Percentiles rank a stretch among this genome's conserved stretches.
Evolutionary conservation across 1,139 yeast species (phyloP).

Genomic region (Ashbya aceris): DNA sequence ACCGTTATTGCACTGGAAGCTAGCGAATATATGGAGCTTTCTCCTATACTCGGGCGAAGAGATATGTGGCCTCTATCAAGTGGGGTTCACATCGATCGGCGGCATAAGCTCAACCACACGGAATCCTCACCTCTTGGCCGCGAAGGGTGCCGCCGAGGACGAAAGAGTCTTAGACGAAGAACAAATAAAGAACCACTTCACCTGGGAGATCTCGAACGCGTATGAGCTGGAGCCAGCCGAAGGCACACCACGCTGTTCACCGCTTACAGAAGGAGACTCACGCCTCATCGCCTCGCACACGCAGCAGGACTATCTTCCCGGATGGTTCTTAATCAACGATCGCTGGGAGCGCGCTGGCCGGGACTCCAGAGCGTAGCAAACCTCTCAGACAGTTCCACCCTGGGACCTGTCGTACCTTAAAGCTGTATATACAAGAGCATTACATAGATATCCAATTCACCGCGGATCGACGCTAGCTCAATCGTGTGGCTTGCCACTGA

Average conservation of each 20-base stretch:
- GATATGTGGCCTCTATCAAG: slow-evolving; percentile 25
- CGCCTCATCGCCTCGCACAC: slow-evolving; percentile 4
- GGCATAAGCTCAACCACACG: slow-evolving; percentile 24
- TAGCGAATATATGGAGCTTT: slow-evolving; percentile 29
- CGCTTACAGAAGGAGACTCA: slow-evolving; percentile 9
- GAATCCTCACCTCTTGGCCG: slow-evolving; percentile 20
- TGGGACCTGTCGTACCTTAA: neutral
- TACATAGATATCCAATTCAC: neutral
- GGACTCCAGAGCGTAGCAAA: neutral
- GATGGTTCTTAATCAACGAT: slow-evolving; percentile 29
- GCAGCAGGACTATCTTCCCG: slow-evolving; percentile 21
- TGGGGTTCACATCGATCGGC: slow-evolving; percentile 30
- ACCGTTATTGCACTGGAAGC: slow-evolving; percentile 29
- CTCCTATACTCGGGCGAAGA: slow-evolving; percentile 28
- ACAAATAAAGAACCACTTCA: slow-evolving; percentile 11
- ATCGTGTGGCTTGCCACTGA: slow-evolving; percentile 68
- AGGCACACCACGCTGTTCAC: slow-evolving; percentile 7
- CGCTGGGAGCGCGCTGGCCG: slow-evolving; percentile 27
- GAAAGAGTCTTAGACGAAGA: neutral
- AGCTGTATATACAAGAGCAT: slow-evolving; percentile 8
- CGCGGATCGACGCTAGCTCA: slow-evolving; percentile 22
- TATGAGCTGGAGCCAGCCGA: slow-evolving; percentile 8
- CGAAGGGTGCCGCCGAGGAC: neutral
- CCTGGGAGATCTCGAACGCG: slow-evolving; percentile 23
- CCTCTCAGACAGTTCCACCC: too few species aligned